These are phyloP conservation scores for Calophaca sinica DNA, from an alignment of 306 rosid genomes.

Conservation along the genomic window DNA sequence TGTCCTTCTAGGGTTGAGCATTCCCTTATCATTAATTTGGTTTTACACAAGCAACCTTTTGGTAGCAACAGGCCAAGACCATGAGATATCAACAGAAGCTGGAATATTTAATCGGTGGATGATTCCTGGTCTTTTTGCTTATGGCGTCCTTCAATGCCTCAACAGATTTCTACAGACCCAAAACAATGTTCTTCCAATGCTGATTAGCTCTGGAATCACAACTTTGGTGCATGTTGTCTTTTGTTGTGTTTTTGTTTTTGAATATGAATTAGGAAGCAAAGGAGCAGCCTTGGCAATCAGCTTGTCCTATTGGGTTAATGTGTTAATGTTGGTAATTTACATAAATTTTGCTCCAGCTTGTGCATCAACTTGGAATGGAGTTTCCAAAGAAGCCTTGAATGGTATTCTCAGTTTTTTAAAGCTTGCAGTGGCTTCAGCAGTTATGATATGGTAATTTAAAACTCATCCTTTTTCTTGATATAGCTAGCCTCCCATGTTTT, in stretches of 20 bases:
- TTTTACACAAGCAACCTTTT: conserved; percentile 56
- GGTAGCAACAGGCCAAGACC: conserved; percentile 54
- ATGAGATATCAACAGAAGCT: conserved; percentile 55
- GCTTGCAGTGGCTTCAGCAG: conserved; percentile 69
- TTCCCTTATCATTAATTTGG: conserved; percentile 58
- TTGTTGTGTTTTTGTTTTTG: conserved; percentile 62
- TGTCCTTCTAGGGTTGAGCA: conserved; percentile 48
- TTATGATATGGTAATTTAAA: conserved; percentile 61
- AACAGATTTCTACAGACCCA: conserved; percentile 67
- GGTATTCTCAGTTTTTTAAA: conserved; percentile 56
- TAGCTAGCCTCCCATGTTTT: not conserved
- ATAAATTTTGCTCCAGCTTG: conserved; percentile 52
- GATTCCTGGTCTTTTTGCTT: conserved; percentile 62
- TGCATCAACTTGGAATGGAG: conserved; percentile 63
- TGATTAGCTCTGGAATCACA: conserved; percentile 60
- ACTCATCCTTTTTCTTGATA: not conserved
- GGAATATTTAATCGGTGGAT: conserved; percentile 56
- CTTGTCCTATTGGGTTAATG: conserved; percentile 62
- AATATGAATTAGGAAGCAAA: conserved; percentile 51
- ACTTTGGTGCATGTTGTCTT: conserved; percentile 53
- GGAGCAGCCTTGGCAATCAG: conserved; percentile 67
- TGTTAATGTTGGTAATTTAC: conserved; percentile 50
- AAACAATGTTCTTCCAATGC: conserved; percentile 65
- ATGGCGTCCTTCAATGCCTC: conserved; percentile 60
- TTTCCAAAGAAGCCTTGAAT: conserved; percentile 61